Base-by-base conservation (phyloP, 306 rosid genomes). In the Castanea mollissima region DNA sequence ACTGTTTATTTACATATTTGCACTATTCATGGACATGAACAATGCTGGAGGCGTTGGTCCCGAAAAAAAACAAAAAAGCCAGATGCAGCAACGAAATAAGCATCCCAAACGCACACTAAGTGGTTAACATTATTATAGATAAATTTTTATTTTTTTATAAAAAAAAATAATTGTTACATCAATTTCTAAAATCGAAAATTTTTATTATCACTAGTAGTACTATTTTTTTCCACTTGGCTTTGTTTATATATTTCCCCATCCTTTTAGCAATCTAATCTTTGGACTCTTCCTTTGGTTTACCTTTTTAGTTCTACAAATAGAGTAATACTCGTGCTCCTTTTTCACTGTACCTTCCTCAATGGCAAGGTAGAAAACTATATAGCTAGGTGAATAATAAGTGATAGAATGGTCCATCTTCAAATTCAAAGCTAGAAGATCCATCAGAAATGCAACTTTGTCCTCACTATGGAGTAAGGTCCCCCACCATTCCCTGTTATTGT, bases 401-500 rank as follows among this genome's bases (percentile, higher is more conserved):
- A 55, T 79, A 62, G 60, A 25, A 1, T 55, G 68, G 77, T 78
- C 78, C 74, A 21, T 41, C 41, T 82, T 80, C 60, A 82, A 86
- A 79, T 76, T 86, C 77, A 77, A 29, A 19, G 31, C 32, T 16
- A 32, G 18, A 6, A 20, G 15, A 49, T 12, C 41, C 11, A 49
- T 12, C 41, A 55, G 4, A 59, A 56, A 76, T 13, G 16, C 23
- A 31, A 70, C 23, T 82, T 79, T 3, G 55, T 77, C 15, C 58
- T 23, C 58, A 13, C 19, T 13, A 6, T 51, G 89, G 82, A 41
- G 46, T 41, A 8, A 41, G 46, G 46, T 8, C 73, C 82, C 87
- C 90, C 87, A 63, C 83, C 76, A 52, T 75, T 52, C 5, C 35
- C 51, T 46, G 76, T 60, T 83, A 34, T 79, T 74, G 79, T 49